A percentile compares a stretch with the other conserved stretches of the same genome.
Evolutionary conservation across 2,329 filamentous ascomycete genomes (phyloP).

Genomic region (Aspergillus pseudoviridinutans): DNA sequence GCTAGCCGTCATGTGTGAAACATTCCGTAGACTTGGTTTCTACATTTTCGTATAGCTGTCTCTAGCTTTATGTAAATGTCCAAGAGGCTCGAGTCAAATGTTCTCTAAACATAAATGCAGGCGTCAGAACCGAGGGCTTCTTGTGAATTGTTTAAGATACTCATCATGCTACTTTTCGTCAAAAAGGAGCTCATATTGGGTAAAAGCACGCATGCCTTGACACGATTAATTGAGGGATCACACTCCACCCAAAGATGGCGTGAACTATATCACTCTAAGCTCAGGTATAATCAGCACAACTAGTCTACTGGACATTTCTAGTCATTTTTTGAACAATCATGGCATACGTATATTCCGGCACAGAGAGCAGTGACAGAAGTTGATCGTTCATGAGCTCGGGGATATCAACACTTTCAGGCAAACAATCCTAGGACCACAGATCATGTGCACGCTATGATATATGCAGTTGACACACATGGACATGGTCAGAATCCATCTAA

Average conservation of each 20-base stretch:
- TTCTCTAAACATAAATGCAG: too few relatives aligned
- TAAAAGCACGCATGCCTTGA: neutral
- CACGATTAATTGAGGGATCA: too few relatives aligned
- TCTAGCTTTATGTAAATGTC: neutral
- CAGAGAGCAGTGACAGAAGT: too few relatives aligned
- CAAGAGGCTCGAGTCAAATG: neutral
- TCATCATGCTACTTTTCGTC: neutral
- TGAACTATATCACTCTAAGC: too few relatives aligned
- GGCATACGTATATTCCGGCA: too few relatives aligned
- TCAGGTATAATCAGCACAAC: too few relatives aligned
- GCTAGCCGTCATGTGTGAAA: neutral
- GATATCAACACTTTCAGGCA: neutral
- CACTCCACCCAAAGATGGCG: too few relatives aligned
- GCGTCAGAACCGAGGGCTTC: neutral
- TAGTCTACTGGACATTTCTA: too few relatives aligned
- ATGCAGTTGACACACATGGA: conserved; percentile 18
- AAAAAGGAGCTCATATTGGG: neutral
- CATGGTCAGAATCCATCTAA: conserved; percentile 23
- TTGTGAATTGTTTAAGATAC: neutral
- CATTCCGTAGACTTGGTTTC: neutral
- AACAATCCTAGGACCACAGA: neutral
- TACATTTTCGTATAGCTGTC: neutral
- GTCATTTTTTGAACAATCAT: too few relatives aligned
- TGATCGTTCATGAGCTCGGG: too few relatives aligned
- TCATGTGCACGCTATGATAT: neutral